Evolutionary conservation across 352 stramenopile species (phyloP).

Genomic region (Phytophthora palmivora): DNA sequence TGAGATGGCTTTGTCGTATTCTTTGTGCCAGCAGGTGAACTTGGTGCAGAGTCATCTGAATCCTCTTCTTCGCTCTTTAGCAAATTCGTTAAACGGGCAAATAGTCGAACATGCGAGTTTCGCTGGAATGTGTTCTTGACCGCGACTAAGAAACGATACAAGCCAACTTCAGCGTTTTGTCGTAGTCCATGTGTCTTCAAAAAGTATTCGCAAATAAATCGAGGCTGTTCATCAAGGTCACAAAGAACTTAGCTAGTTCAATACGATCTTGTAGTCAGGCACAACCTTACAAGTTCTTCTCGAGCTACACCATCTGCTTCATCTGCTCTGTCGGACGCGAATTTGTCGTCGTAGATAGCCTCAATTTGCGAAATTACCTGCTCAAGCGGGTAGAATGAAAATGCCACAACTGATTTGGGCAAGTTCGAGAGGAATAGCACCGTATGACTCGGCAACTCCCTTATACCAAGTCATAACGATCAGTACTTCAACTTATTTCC

Average conservation of each 20-base stretch:
- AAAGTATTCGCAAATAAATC: slow-evolving; percentile 79
- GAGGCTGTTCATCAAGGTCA: slow-evolving; percentile 36
- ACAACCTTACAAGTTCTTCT: slow-evolving; percentile 50
- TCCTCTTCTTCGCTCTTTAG: slow-evolving; percentile 35
- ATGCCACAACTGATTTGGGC: slow-evolving; percentile 73
- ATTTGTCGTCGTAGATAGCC: slow-evolving; percentile 83
- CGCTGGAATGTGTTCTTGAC: slow-evolving; percentile 61
- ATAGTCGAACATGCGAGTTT: slow-evolving; percentile 66
- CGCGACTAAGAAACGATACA: slow-evolving; percentile 79
- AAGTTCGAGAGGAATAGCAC: slow-evolving; percentile 76
- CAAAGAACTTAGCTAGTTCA: not conserved
- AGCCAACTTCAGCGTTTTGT: slow-evolving; percentile 66
- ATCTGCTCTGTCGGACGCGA: slow-evolving; percentile 61
- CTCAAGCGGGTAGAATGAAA: slow-evolving; percentile 65
- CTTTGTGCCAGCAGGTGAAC: slow-evolving; percentile 10
- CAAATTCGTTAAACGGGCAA: slow-evolving; percentile 70
- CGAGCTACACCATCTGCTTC: slow-evolving; percentile 64
- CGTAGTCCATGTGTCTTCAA: slow-evolving; percentile 70
- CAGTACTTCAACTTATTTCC: not conserved
- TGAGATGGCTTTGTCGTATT: slow-evolving; percentile 11
- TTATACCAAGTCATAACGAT: slow-evolving; percentile 11
- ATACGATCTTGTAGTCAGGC: not conserved
- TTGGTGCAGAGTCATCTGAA: slow-evolving; percentile 6
- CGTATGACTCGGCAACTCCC: slow-evolving; percentile 57
- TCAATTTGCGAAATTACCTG: slow-evolving; percentile 68